phyloP scores from a whole-genome alignment of 1,139 yeast species.

The Geotrichum restrictum region DNA sequence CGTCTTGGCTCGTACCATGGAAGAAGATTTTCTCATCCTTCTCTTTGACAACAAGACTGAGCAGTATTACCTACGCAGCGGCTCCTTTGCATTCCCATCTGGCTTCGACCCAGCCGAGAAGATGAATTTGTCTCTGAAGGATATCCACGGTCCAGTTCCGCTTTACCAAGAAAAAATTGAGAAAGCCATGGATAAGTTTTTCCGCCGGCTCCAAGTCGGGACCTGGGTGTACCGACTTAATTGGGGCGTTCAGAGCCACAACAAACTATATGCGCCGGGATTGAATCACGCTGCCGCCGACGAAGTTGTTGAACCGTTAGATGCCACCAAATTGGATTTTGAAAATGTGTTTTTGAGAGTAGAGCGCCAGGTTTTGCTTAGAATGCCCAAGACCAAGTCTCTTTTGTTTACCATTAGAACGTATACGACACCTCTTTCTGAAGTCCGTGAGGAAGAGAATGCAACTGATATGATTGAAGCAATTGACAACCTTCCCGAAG shows the following conservation, averaged over 20 bases:
- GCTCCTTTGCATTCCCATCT: conserved; percentile 66
- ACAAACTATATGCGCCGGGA: conserved; percentile 48
- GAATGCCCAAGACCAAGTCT: conserved; percentile 54
- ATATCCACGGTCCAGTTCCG: conserved; percentile 62
- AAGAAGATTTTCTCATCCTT: conserved; percentile 64
- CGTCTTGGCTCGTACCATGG: conserved; percentile 49
- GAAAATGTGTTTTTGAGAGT: conserved; percentile 54
- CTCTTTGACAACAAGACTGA: conserved; percentile 51
- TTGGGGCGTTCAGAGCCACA: conserved; percentile 60
- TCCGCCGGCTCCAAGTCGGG: conserved; percentile 48
- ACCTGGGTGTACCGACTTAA: conserved; percentile 58
- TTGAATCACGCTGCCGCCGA: conserved; percentile 45
- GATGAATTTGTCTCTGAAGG: conserved; percentile 41
- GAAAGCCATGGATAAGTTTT: conserved; percentile 59
- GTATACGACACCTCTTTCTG: conserved; percentile 57
- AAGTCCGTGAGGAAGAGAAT: conserved; percentile 46
- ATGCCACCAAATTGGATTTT: conserved; percentile 50
- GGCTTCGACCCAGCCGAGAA: conserved; percentile 65
- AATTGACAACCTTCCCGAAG: conserved; percentile 56
- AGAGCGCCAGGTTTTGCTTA: conserved; percentile 59
- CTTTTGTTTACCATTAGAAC: conserved; percentile 61
- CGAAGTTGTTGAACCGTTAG: conserved; percentile 32
- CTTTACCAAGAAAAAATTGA: conserved; percentile 54
- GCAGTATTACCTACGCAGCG: conserved; percentile 63
- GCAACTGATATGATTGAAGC: conserved; percentile 51